Base-by-base conservation (phyloP, 495 filamentous ascomycete genomes). In the Melanomma pulvis-pyrius region DNA sequence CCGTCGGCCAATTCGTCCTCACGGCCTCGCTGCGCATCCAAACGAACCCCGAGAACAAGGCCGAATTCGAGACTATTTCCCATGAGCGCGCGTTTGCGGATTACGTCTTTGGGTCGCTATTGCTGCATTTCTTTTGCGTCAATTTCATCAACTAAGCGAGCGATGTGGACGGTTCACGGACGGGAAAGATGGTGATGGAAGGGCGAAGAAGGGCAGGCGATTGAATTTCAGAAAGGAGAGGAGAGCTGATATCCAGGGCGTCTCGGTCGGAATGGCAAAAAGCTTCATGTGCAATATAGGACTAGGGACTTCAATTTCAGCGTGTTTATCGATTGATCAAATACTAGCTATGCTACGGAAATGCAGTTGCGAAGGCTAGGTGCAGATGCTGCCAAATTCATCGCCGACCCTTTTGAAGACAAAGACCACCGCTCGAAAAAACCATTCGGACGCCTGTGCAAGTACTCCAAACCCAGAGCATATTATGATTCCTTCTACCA, bases 41-140 rank as follows among this genome's bases (percentile, higher is more conserved):
- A 76, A 96, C 92, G 48, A 92, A 88, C 63, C 83, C 84, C 63
- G 87, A 84, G 68, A 92, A 92, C 76, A 87, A 88, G 79, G 71
- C 75, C 28, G 87, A 90, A 48, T 92, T 92, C 73, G 79, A 82
- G 48, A 78, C 76, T 15, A 85, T 90, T 67, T 91, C 89, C 50
- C 82, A 85, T 39, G 89, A 92, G 75, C 84, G 93, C 75, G 96
- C 94, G 17, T 98, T 98, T 77, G 94, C 94, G 71, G 94, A 98
- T 82, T 98, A 88, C 72, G 87, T 98, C 66, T 91, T 97, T 61
- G 93, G 92, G 73, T 96, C 92, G 75, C 73, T 98, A 76, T 90
- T 98, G 73, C 79, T 98, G 77, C 94, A 98, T 82, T 96, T 98
- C 82, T 98, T 98, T 83, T 98, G 94, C 79, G 89, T 97, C 71